phyloP scores from a whole-genome alignment of 2,329 filamentous ascomycete species.

The Sporothrix inflata region DNA sequence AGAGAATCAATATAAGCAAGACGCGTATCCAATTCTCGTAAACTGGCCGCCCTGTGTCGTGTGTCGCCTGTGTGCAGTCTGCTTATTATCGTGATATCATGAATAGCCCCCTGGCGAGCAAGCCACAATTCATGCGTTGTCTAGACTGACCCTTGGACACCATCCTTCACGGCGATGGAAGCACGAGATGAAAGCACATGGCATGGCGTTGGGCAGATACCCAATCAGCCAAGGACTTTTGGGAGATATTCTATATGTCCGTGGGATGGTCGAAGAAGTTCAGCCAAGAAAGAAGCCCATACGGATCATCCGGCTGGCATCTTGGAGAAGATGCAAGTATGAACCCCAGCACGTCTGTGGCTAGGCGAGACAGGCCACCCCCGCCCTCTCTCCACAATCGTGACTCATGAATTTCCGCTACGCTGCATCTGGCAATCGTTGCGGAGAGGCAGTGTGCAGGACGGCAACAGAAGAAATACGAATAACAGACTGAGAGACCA shows the following conservation, averaged over 20 bases:
- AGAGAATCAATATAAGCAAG: no score
- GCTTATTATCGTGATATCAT: background rate
- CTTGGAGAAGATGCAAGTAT: background rate
- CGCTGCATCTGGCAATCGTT: background rate
- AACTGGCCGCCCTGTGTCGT: background rate
- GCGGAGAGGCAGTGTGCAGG: background rate
- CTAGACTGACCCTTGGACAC: no score
- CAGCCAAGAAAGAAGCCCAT: no score
- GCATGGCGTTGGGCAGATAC: background rate
- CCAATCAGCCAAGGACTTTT: background rate
- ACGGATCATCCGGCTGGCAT: background rate
- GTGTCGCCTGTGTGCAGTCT: background rate
- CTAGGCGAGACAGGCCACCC: background rate
- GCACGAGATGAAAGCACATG: background rate
- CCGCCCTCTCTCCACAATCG: slow-evolving; percentile 1
- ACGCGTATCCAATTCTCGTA: background rate
- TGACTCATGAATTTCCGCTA: slow-evolving; percentile 9
- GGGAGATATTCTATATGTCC: no score
- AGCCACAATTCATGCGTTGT: background rate
- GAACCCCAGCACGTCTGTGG: background rate
- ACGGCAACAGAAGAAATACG: background rate
- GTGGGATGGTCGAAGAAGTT: no score
- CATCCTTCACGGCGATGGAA: no score
- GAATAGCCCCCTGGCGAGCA: background rate
- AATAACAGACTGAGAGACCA: background rate